Base-by-base conservation (phyloP, 148 eudicot species). In the Amaranthus hypochondriacus region DNA sequence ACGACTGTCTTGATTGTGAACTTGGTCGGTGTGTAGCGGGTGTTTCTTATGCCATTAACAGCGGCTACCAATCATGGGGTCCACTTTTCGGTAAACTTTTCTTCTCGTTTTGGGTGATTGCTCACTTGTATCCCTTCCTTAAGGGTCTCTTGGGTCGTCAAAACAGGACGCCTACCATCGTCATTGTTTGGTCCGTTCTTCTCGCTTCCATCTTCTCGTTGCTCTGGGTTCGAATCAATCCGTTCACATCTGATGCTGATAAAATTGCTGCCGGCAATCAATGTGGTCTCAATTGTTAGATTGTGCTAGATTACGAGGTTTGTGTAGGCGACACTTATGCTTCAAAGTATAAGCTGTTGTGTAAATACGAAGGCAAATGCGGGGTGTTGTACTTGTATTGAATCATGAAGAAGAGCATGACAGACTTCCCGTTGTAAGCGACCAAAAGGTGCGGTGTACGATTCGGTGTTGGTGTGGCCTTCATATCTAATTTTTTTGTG, bases 11-110 rank as follows among this genome's bases (percentile, higher is more conserved):
- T 91, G 9, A 77, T 91, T 4, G 73, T 91, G 3, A 91, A 91
- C 86, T 43, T 91, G 62, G 93, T 91, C 6, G 96, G 96, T 9
- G 83, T 91, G 96, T 91, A 67, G 93, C 91, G 4, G 96, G 96
- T 15, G 93, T 91, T 58, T 91, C 96, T 0, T 87, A 78, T 9
- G 92, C 96, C 56, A 74, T 90, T 43, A 90, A 90, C 77, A 86
- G 89, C 7, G 96, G 96, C 48, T 90, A 89, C 75, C 97, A 91
- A 70, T 91, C 90, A 0, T 91, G 96, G 96, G 96, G 96, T 2
- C 96, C 96, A 6, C 86, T 91, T 11, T 91, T 91, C 39, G 97
- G 97, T 8, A 91, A 89, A 75, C 83, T 91, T 49, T 91, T 91
- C 81, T 91, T 91, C 62, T 82, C 97, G 15, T 73, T 91, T 12